Percentiles rank a stretch among this genome's conserved stretches.
Conservation (phyloP, 176 grass and related monocot species). For the Chloris gayana region DNA sequence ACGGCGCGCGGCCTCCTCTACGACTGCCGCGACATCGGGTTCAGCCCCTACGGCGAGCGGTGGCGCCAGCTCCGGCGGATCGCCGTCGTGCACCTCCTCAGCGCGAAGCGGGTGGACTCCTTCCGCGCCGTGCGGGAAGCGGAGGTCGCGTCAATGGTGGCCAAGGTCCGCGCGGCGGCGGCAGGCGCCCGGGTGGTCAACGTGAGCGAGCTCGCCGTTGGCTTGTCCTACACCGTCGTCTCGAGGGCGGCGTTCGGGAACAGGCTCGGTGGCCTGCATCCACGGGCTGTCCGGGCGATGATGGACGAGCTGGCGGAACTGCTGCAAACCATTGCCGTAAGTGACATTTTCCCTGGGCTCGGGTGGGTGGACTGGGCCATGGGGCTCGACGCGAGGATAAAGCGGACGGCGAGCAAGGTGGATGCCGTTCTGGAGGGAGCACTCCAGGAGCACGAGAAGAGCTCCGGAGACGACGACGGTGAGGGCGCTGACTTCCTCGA, state of each 20-base stretch:
- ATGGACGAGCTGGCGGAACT: not conserved
- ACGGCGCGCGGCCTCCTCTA: conserved; percentile 34
- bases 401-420: conserved; percentile 21
- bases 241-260: conserved; percentile 35
- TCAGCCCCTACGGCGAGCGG: conserved; percentile 56
- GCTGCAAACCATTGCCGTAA: conserved; percentile 3
- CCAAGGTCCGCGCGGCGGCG: not conserved
- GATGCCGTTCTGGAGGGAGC: conserved; percentile 43
- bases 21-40: conserved; percentile 36
- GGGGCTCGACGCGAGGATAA: conserved; percentile 34
- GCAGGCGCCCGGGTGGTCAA: conserved; percentile 27
- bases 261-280: conserved; percentile 17
- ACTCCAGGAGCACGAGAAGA: conserved; percentile 39
- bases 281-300: not conserved
- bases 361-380: conserved; percentile 34
- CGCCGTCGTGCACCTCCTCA: conserved; percentile 49
- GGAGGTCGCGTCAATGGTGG: conserved; percentile 37
- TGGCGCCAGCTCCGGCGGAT: conserved; percentile 50
- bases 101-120: conserved; percentile 45
- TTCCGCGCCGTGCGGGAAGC: conserved; percentile 43
- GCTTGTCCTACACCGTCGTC: conserved; percentile 32
- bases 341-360: conserved; percentile 39
- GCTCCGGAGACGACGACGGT: not conserved
- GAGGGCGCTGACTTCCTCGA: conserved; percentile 33
- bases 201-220: conserved; percentile 32